Conservation (phyloP, 176 grass and related monocot genomes). For the Pontederia crassipes region DNA sequence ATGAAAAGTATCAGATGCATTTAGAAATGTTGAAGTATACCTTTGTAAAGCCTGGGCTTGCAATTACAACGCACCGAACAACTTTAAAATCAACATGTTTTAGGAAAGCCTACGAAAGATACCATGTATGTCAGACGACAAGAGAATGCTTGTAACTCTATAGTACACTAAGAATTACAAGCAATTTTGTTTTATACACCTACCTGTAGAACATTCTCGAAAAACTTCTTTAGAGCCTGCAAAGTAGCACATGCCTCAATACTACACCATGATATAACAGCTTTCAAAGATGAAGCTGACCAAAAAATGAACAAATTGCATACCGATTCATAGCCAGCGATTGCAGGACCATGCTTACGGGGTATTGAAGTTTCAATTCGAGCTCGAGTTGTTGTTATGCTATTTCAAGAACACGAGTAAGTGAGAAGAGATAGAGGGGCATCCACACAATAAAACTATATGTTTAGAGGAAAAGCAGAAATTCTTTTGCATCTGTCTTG, state of each 20-base stretch:
- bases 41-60: conserved; percentile 97
- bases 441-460: too few species aligned
- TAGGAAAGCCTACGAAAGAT: conserved; percentile 52
- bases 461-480: too few species aligned
- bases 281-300: not conserved
- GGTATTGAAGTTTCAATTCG: conserved; percentile 88
- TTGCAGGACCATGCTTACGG: conserved; percentile 84
- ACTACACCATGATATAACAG: conserved; percentile 22
- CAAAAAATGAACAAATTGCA: conserved; percentile 12
- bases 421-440: too few species aligned
- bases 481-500: too few species aligned
- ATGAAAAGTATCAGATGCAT: not conserved
- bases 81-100: conserved; percentile 88
- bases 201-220: conserved; percentile 88
- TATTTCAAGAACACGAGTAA: conserved; percentile 29
- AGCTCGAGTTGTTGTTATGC: conserved; percentile 68
- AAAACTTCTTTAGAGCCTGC: conserved; percentile 94
- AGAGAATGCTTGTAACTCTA: not conserved
- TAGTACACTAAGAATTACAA: not conserved
- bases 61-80: conserved; percentile 79
- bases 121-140: conserved; percentile 17
- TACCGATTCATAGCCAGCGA: conserved; percentile 95
- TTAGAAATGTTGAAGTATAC: conserved; percentile 25
- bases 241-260: conserved; percentile 23
- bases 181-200: conserved; percentile 2